Conservation (phyloP, 176 grass and related monocot genomes). For the Bonia amplexicaulis region DNA sequence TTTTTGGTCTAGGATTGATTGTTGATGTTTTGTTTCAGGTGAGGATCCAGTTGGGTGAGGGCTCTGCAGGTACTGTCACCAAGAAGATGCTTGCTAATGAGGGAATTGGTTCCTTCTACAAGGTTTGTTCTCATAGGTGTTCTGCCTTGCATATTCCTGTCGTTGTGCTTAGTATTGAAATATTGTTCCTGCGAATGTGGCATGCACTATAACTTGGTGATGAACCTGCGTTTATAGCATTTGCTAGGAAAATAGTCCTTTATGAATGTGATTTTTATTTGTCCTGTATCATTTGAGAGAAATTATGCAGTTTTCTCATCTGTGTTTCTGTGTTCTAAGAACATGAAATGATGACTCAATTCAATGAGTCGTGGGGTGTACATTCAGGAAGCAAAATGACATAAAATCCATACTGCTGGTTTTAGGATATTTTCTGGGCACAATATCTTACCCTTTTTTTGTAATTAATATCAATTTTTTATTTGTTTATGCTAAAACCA, state of each 20-base stretch:
- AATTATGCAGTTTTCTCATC: not conserved
- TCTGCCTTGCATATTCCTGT: not conserved
- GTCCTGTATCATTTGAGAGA: not conserved
- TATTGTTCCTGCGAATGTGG: not conserved
- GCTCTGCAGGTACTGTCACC: constrained; percentile 57
- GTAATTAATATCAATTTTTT: not conserved
- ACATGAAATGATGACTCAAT: not conserved
- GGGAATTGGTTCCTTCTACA: constrained; percentile 68
- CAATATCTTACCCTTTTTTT: not conserved
- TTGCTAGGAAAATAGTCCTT: not conserved
- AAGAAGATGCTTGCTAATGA: constrained; percentile 73
- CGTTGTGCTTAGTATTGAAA: not conserved
- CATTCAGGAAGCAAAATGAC: not conserved
- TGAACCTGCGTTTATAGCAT: not conserved
- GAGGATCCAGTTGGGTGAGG: constrained; percentile 82
- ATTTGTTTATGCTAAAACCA: not conserved
- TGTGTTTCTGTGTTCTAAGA: not conserved
- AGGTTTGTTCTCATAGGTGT: constrained; percentile 42
- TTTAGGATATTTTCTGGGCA: not conserved
- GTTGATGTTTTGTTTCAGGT: constrained; percentile 47
- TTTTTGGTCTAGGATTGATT: not conserved
- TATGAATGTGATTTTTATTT: not conserved
- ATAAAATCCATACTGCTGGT: not conserved
- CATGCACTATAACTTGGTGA: not conserved
- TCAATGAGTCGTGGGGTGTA: not conserved